These are phyloP conservation scores for Penicillium egyptiacum DNA, from an alignment of 495 filamentous ascomycete genomes.

Conservation along the genomic window DNA sequence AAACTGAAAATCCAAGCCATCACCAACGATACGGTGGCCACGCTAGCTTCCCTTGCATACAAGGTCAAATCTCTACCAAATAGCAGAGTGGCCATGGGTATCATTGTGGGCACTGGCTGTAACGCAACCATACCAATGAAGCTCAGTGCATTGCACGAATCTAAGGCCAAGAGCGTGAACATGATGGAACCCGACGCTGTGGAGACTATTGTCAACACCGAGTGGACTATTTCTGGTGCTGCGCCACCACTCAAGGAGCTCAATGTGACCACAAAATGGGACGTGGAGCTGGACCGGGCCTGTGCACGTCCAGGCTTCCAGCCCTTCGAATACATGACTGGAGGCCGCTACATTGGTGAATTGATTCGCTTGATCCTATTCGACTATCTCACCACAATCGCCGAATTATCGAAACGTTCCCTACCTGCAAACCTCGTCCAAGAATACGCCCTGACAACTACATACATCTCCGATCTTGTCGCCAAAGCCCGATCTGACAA, in stretches of 20 bases:
- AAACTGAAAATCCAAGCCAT: constrained; percentile 71
- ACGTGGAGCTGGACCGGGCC: constrained; percentile 60
- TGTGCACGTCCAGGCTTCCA: constrained; percentile 77
- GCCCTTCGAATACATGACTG: constrained; percentile 86
- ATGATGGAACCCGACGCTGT: constrained; percentile 46
- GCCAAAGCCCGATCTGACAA: constrained; percentile 48
- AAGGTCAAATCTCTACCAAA: constrained; percentile 60
- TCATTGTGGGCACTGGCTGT: constrained; percentile 81
- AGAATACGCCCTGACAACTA: constrained; percentile 66
- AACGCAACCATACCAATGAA: constrained; percentile 80
- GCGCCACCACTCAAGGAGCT: constrained; percentile 62
- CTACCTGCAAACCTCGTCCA: constrained; percentile 59
- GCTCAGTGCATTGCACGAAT: constrained; percentile 60
- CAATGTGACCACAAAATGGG: constrained; percentile 69
- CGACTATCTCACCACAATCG: constrained; percentile 58
- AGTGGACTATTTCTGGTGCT: constrained; percentile 80
- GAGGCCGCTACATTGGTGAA: constrained; percentile 80
- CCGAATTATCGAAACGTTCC: constrained; percentile 34
- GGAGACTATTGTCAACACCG: constrained; percentile 77
- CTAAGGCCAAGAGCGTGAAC: constrained; percentile 53
- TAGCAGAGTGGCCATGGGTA: constrained; percentile 72
- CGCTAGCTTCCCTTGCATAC: constrained; percentile 74
- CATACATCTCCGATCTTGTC: constrained; percentile 65
- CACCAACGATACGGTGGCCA: constrained; percentile 79
- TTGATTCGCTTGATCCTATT: constrained; percentile 70